Conservation (phyloP, 345 rosid genomes). For the Toxicodendron radicans region DNA sequence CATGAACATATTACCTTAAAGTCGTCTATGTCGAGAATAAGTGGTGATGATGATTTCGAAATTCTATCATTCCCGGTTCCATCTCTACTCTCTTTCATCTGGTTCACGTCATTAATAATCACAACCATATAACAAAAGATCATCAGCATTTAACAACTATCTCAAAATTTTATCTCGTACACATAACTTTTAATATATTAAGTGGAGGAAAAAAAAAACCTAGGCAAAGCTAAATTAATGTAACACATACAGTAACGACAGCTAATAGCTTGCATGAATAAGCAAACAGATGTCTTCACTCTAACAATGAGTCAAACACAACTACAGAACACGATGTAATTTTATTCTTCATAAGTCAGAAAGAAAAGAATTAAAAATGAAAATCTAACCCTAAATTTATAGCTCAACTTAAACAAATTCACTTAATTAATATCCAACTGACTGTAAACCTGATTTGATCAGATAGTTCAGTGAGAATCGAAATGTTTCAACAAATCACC, state of each 20-base stretch:
- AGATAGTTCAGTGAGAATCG: not conserved
- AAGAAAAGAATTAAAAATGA: not conserved
- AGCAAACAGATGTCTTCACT: not conserved
- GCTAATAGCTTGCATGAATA: not conserved
- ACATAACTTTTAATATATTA: not conserved
- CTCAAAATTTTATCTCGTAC: not conserved
- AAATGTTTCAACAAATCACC: conserved; percentile 3
- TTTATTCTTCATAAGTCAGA: not conserved
- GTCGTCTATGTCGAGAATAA: conserved; percentile 87
- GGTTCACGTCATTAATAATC: conserved; percentile 18
- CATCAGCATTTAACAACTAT: not conserved
- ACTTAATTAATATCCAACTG: conserved; percentile 1
- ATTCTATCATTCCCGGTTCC: conserved; percentile 41
- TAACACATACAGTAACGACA: not conserved
- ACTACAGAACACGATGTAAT: not conserved
- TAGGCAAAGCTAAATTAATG: not conserved
- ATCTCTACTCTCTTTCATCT: conserved; percentile 73
- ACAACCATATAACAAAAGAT: not conserved
- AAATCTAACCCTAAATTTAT: not conserved
- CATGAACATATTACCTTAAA: conserved; percentile 66
- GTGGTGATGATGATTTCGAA: conserved; percentile 65
- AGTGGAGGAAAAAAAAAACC: not conserved
- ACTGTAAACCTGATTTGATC: conserved; percentile 7
- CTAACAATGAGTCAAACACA: not conserved
- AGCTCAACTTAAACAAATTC: not conserved